Evolutionary conservation across 83 land plant genomes (phyloP).

Genomic region (Picea abies): DNA sequence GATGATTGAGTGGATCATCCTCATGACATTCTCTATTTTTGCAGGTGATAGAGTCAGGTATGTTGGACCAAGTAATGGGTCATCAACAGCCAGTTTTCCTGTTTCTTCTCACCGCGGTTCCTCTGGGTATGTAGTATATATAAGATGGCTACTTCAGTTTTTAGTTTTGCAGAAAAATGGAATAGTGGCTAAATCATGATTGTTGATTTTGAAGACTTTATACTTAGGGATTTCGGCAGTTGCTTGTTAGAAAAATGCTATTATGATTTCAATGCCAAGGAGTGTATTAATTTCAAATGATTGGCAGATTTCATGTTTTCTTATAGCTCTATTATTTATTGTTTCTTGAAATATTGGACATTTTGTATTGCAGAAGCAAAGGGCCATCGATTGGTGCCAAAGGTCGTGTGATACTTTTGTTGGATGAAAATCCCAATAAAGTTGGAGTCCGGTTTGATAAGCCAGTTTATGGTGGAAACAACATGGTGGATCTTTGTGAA

Average conservation of each 20-base stretch:
- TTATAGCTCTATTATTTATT: neutral
- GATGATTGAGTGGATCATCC: neutral
- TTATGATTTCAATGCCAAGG: neutral
- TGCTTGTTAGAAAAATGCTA: too few species aligned
- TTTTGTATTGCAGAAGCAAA: slow-evolving; percentile 5
- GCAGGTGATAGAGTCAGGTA: slow-evolving; percentile 19
- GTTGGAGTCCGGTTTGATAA: slow-evolving; percentile 30
- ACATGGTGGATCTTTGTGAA: slow-evolving; percentile 37
- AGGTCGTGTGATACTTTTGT: slow-evolving; percentile 18
- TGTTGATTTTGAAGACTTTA: too few species aligned
- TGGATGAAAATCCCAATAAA: slow-evolving; percentile 18
- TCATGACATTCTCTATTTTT: neutral
- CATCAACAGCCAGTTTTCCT: slow-evolving; percentile 9
- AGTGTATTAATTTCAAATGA: neutral
- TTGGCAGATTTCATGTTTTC: neutral
- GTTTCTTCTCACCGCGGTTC: slow-evolving; percentile 18
- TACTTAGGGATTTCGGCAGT: too few species aligned
- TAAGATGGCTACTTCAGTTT: neutral
- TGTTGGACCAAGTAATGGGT: slow-evolving; percentile 17
- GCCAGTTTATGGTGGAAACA: slow-evolving; percentile 35
- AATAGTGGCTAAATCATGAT: too few species aligned
- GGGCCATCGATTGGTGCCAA: slow-evolving; percentile 11
- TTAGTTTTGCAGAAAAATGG: neutral
- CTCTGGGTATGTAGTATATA: slow-evolving; percentile 8
- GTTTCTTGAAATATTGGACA: neutral